Conservation (phyloP, 441 rosid species). For the Populus hybrid region DNA sequence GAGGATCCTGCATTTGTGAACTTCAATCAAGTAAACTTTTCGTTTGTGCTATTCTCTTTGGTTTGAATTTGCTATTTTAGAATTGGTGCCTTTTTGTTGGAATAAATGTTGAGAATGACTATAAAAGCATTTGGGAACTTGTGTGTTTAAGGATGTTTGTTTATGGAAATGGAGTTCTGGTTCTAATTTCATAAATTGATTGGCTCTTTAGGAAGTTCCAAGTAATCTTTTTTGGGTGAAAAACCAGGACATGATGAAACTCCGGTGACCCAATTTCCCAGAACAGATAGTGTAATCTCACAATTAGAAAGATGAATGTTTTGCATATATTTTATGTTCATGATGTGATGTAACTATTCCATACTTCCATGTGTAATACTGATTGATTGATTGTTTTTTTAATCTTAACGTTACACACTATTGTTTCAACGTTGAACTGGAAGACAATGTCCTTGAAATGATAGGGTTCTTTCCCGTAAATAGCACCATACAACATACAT, state of each 20-base stretch:
- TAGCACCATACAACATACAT: background rate
- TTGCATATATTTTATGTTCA: background rate
- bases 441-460: background rate
- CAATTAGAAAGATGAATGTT: background rate
- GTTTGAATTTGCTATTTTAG: background rate
- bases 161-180: background rate
- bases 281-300: background rate
- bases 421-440: background rate
- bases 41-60: background rate
- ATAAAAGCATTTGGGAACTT: background rate
- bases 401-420: background rate
- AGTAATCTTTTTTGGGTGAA: background rate
- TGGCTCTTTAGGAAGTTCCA: background rate
- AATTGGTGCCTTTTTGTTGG: background rate
- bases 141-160: background rate
- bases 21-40: constrained; percentile 63
- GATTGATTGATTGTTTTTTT: background rate
- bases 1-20: constrained; percentile 61
- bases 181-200: background rate
- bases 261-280: background rate
- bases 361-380: background rate
- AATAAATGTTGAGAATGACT: background rate
- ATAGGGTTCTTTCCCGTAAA: background rate
- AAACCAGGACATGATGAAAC: background rate
- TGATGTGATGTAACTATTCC: background rate